These are phyloP conservation scores for Populus hybrid DNA, from an alignment of 441 rosid species.

Conservation along the genomic window DNA sequence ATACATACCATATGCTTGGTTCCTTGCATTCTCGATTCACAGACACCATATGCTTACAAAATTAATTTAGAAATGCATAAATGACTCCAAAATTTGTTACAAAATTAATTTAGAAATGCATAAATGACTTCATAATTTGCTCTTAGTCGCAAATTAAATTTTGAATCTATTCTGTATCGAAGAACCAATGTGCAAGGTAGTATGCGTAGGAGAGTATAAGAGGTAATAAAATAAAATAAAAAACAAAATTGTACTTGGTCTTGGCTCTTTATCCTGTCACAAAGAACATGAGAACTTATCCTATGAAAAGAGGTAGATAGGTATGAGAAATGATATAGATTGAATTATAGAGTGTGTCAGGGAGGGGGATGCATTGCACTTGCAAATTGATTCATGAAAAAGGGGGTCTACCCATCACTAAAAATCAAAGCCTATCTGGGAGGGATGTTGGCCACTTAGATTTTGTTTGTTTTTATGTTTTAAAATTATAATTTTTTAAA, in stretches of 20 bases:
- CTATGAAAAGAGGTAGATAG: slow-evolving; percentile 22
- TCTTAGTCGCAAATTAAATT: no score
- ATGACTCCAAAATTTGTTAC: no score
- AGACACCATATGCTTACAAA: no score
- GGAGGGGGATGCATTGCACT: slow-evolving; percentile 48
- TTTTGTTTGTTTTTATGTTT: no score
- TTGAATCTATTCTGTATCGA: no score
- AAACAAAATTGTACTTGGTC: not conserved
- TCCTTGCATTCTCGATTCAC: no score
- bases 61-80: no score
- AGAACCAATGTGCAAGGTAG: no score
- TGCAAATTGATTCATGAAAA: slow-evolving; percentile 30
- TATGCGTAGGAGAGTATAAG: not conserved
- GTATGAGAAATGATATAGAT: slow-evolving; percentile 25
- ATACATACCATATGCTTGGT: no score
- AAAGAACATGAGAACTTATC: slow-evolving; percentile 62
- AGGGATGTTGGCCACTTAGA: slow-evolving; percentile 54
- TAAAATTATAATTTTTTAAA: no score
- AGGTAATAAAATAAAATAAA: not conserved
- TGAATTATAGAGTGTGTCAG: slow-evolving; percentile 60
- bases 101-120: no score
- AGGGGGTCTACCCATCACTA: slow-evolving; percentile 9
- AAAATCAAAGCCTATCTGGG: slow-evolving; percentile 15
- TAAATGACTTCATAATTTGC: no score
- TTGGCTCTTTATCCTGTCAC: slow-evolving; percentile 21